Evolutionary conservation across 495 filamentous ascomycete genomes (phyloP), one percentile per base, ranked within the genome.

Genomic region (Hypoxylon lienhwacheense): DNA sequence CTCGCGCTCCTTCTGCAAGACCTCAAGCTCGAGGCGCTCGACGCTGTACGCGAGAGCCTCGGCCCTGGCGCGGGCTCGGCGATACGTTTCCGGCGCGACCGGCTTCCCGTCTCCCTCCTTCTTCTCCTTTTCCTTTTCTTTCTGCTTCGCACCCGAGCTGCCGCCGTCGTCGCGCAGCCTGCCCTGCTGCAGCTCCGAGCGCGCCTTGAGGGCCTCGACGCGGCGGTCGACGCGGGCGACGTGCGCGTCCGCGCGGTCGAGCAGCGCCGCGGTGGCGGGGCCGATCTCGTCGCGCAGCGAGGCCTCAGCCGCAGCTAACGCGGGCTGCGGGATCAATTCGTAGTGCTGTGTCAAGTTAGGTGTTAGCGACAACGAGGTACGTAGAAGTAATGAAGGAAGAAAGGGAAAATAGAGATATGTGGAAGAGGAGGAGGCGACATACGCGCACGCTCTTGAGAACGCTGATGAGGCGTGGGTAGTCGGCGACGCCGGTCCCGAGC

Each of bases 281-380:
- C 70, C 69, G 43, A 78, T 77, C 54, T 78, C 76, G 53, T 77
- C 73, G 55, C 73, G 74, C 8, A 78, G 68, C 4, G 76, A 77
- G 47, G 73, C 44, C 29, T 78, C 76, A 53, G 76, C 76, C 4
- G 67, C 64, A 31, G 72, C 70, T 48, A 78, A 70, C 34, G 74
- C 75, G 3, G 72, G 68, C 45, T 77, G 74, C 5, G 76, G 76
- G 59, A 78, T 77, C 0, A 78, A 66, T 49, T 78, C 76, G 72
- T 78, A 78, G 66, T 78, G 75, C 69, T 77, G 42, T 5, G 15
- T 11, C 16, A 5, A 19, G 29, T 10, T 19, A 25, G 19, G 1
- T 35, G 50, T 45, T 42, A 52, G 19, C 16, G 12, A 10, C 45
- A 29, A 22, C 22, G 17, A 15, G 28, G 16, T 46, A 25, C 22